Conservation (phyloP, 805 yeast genomes). For the Candida rishiriensis region DNA sequence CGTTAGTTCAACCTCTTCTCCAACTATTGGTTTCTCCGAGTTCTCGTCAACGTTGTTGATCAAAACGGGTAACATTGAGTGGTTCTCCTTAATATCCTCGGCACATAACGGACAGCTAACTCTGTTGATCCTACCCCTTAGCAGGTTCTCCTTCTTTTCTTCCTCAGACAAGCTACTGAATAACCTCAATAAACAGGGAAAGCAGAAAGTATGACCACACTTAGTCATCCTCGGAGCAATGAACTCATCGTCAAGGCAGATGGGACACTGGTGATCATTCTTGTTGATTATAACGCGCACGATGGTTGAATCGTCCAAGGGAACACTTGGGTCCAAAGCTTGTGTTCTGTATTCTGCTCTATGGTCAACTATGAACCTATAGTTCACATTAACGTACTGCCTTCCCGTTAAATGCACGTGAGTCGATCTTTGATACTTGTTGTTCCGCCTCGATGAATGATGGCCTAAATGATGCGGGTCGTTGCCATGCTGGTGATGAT, state of each 20-base stretch:
- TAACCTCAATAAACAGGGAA: slow-evolving; percentile 72
- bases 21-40: slow-evolving; percentile 53
- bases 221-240: slow-evolving; percentile 92
- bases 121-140: slow-evolving; percentile 20
- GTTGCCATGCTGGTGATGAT: slow-evolving; percentile 22
- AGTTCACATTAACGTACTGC: slow-evolving; percentile 76
- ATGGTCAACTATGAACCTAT: slow-evolving; percentile 74
- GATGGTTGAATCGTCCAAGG: slow-evolving; percentile 56
- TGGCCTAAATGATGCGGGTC: background rate
- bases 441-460: background rate
- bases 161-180: slow-evolving; percentile 44
- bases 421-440: background rate
- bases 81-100: slow-evolving; percentile 46
- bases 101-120: slow-evolving; percentile 83
- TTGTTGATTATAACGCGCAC: slow-evolving; percentile 70
- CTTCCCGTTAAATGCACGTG: slow-evolving; percentile 53
- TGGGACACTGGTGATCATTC: slow-evolving; percentile 75
- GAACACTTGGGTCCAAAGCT: slow-evolving; percentile 68
- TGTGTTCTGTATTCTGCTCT: slow-evolving; percentile 53
- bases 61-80: slow-evolving; percentile 63
- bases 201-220: slow-evolving; percentile 92
- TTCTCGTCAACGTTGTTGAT: slow-evolving; percentile 46
- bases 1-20: slow-evolving; percentile 53
- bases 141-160: slow-evolving; percentile 12
- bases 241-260: slow-evolving; percentile 79